Percentiles rank a stretch among this genome's conserved stretches.
Conservation (phyloP, 1,284 basidiomycete genomes). For the Heimioporus punctisporus region DNA sequence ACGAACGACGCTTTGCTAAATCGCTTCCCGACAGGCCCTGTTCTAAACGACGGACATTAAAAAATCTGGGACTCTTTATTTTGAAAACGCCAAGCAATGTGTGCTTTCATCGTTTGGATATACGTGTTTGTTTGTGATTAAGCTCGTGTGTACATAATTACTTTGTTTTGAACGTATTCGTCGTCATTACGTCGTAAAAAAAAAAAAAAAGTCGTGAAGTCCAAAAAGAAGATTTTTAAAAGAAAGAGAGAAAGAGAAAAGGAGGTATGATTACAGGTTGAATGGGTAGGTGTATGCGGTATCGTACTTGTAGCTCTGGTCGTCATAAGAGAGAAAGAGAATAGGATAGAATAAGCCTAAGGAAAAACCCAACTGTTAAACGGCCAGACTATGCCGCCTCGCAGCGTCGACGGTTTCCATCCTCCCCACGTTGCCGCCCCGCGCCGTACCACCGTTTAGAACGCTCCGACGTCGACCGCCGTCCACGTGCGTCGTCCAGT, state of each 20-base stretch:
- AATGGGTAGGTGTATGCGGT: slow-evolving; percentile 21
- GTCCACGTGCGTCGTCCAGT: slow-evolving; percentile 42
- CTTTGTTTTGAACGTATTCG: slow-evolving; percentile 9
- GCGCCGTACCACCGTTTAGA: slow-evolving; percentile 17
- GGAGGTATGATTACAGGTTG: slow-evolving; percentile 32
- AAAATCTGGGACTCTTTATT: too few relatives aligned
- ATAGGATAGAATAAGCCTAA: slow-evolving; percentile 40
- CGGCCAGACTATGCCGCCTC: slow-evolving; percentile 33
- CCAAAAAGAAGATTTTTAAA: neutral
- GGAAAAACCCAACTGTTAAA: slow-evolving; percentile 18
- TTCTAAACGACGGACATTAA: too few relatives aligned
- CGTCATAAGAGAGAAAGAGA: too few relatives aligned
- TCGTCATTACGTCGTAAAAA: slow-evolving; percentile 30
- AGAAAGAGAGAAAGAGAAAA: neutral
- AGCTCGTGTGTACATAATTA: slow-evolving; percentile 13
- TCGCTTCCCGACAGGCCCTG: too few relatives aligned
- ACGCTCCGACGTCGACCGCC: slow-evolving; percentile 56
- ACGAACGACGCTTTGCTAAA: too few relatives aligned
- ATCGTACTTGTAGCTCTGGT: slow-evolving; percentile 16
- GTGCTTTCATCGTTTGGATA: too few relatives aligned
- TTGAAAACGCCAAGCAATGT: too few relatives aligned
- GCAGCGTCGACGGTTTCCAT: slow-evolving; percentile 35
- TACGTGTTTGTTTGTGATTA: neutral
- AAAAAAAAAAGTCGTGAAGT: slow-evolving; percentile 22
- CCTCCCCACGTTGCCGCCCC: slow-evolving; percentile 28